Percentiles rank a stretch among this genome's conserved stretches.
These are phyloP conservation scores for Vinca minor DNA, from an alignment of 257 asterid species.

Conservation along the genomic window DNA sequence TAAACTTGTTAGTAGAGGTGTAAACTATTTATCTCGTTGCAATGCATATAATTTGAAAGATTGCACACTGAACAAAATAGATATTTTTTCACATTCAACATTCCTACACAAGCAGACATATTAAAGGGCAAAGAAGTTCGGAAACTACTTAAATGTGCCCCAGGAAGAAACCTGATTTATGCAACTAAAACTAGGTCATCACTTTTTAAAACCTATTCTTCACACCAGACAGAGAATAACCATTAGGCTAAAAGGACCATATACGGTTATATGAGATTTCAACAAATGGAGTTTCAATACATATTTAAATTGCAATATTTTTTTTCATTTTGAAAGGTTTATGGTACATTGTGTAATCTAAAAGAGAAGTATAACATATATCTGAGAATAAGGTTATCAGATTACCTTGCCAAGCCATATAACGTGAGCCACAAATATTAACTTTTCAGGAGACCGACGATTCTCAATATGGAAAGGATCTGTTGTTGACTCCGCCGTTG, in stretches of 20 bases:
- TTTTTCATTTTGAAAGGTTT: not conserved
- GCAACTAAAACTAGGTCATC: not conserved
- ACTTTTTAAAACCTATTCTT: not conserved
- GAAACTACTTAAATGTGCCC: not conserved
- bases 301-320: too few species aligned
- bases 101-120: not conserved
- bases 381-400: not conserved
- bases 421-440: conserved; percentile 1
- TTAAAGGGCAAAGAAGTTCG: not conserved
- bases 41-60: not conserved
- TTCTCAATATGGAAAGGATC: conserved; percentile 97
- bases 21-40: not conserved
- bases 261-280: not conserved
- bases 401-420: conserved; percentile 1
- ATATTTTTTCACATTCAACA: not conserved
- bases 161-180: not conserved
- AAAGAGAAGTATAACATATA: not conserved
- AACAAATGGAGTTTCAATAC: too few species aligned
- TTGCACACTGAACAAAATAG: not conserved
- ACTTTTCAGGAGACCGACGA: conserved; percentile 74
- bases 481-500: conserved; percentile 94
- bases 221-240: too few species aligned
- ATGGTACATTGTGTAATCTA: not conserved
- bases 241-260: not conserved
- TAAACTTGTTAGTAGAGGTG: not conserved